Base-by-base conservation (phyloP, 2,329 filamentous ascomycete species). In the Thelonectria discophora region DNA sequence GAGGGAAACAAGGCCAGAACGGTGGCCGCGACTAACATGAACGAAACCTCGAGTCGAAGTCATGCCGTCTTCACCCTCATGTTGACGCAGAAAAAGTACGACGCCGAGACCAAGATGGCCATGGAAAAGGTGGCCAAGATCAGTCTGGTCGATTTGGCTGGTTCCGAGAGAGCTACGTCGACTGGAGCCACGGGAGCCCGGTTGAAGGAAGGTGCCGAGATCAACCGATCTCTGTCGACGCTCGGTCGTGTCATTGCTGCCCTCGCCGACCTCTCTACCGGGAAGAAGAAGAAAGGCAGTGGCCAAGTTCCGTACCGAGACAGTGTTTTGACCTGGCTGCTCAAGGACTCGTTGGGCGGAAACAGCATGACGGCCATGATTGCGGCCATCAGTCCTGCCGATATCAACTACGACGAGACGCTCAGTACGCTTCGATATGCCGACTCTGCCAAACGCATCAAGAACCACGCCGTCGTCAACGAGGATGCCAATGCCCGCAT, bases 291-390 rank as follows among this genome's bases (percentile, higher is more conserved):
- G 58, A 85, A 87, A 18, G 87, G 86, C 21, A 81, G 84, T 12
- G 88, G 78, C 9, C 85, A 96, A 78, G 95, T 99, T 1, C 96
- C 95, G 1, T 99, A 99, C 76, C 91, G 95, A 85, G 96, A 99
- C 81, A 97, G 93, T 74, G 88, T 99, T 51, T 80, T 99, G 68
- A 99, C 95, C 1, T 99, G 95, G 95, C 81, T 99, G 46, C 79
- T 99, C 67, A 99, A 99, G 75, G 96, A 99, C 76, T 98, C 94
- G 4, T 80, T 99, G 6, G 95, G 95, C 75, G 95, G 95, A 73
- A 99, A 99, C 83, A 98, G 94, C 76, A 94, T 98, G 92, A 99
- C 95, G 21, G 95, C 95, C 62, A 99, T 99, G 96, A 99, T 99
- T 83, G 96, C 95, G 52, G 94, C 94, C 54, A 97, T 99, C 74